phyloP scores from a whole-genome alignment of 2,329 filamentous ascomycete genomes.

The Talaromyces sp. region DNA sequence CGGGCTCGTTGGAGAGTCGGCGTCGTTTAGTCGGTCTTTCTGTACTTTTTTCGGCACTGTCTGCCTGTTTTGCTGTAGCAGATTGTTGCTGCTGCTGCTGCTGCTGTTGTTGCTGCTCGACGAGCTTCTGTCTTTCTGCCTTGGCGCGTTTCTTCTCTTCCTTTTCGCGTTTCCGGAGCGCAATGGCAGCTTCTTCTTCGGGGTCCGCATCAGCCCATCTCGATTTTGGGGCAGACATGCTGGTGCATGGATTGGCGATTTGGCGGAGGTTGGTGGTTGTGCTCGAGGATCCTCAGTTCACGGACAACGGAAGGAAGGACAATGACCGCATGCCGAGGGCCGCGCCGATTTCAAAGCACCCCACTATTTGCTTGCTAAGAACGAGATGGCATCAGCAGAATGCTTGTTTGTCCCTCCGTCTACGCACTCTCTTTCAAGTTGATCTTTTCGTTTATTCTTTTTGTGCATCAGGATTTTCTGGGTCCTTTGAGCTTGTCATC shows the following conservation, averaged over 20 bases:
- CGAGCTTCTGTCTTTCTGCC: constrained; percentile 69
- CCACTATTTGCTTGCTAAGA: constrained; percentile 12
- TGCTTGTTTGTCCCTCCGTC: not conserved
- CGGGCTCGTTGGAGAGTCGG: constrained; percentile 53
- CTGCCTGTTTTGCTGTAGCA: constrained; percentile 9
- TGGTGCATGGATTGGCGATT: constrained; percentile 8
- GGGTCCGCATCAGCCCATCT: constrained; percentile 85
- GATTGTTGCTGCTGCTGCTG: constrained; percentile 2
- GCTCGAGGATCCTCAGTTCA: not conserved
- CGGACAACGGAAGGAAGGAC: not conserved
- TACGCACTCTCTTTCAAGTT: not conserved
- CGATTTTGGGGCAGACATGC: constrained; percentile 62
- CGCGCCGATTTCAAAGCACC: constrained; percentile 12
- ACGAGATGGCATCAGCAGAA: constrained; percentile 13
- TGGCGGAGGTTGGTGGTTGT: not conserved
- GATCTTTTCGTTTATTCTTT: not conserved
- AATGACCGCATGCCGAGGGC: constrained; percentile 12
- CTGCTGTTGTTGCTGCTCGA: constrained; percentile 43
- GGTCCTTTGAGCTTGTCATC: constrained; percentile 11
- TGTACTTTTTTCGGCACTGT: constrained; percentile 18
- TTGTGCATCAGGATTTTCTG: not conserved
- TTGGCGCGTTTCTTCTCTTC: constrained; percentile 83
- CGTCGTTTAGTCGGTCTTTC: constrained; percentile 52
- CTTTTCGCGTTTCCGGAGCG: constrained; percentile 71
- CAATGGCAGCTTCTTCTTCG: constrained; percentile 64